Evolutionary conservation across 805 yeast genomes (phyloP), one percentile per base, ranked within the genome.

Genomic region (Metschnikowia matae): DNA sequence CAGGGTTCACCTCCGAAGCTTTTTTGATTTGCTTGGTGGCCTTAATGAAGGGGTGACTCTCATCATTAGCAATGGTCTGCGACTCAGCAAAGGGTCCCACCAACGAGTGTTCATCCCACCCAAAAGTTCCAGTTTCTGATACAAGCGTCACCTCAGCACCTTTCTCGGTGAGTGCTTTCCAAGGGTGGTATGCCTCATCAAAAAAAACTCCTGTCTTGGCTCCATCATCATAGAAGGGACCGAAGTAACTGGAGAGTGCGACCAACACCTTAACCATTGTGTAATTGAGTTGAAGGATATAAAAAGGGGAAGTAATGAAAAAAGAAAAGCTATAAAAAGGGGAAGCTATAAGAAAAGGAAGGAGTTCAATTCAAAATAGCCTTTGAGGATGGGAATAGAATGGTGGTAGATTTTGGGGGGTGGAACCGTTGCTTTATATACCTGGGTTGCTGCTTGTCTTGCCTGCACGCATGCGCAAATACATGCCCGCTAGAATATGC

Each of bases 101-200:
- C 14, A 74, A 49, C 1, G 87, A 83, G 63, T 79, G 82, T 44
- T 73, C 82, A 60, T 84, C 89, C 57, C 74, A 64, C n/a, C 82
- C 84, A 53, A 59, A 79, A 3, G 67, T 64, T 20, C 88, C 89
- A 33, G 74, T 75, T 60, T 83, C 87, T 6, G 85, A 80, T 18
- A 74, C 82, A 52, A 83, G 70, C 44, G 74, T 77, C 23, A 84
- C 81, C 21, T 79, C 80, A 55, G 61, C 76, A 63, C 75, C 46
- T 75, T 62, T 64, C 65, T 82, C 40, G 88, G 87, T 58, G 83
- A 85, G 37, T 74, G 60, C 29, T 4, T 26, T 26, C 29, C 29
- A 26, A 11, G 29, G 29, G 11, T 26, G 29, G 29, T 26, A 26
- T n/a, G 81, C 87, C 65, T 83, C 88, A 17, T 73, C 65, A 57